Conservation (phyloP, 2,329 filamentous ascomycete genomes). For the Claviceps sp. region DNA sequence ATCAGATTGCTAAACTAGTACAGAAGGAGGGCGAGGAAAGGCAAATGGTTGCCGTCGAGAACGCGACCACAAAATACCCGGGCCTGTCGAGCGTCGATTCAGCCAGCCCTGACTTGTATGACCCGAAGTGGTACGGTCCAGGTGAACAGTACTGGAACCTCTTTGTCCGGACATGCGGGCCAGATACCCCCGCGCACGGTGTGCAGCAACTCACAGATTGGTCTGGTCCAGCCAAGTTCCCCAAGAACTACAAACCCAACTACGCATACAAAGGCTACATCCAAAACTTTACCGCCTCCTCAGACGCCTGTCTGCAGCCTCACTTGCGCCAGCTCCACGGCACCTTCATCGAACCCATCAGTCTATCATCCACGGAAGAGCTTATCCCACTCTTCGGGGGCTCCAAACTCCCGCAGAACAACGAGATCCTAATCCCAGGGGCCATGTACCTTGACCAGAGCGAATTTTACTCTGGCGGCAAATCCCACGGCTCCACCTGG, state of each 20-base stretch:
- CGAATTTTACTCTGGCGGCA: slow-evolving; percentile 43
- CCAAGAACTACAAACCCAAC: slow-evolving; percentile 19
- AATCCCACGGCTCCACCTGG: slow-evolving; percentile 43
- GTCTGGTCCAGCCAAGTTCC: slow-evolving; percentile 19
- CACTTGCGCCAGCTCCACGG: slow-evolving; percentile 38
- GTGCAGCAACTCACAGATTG: slow-evolving; percentile 27
- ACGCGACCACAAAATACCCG: slow-evolving; percentile 31
- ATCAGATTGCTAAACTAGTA: slow-evolving; percentile 39
- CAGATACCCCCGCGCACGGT: slow-evolving; percentile 21
- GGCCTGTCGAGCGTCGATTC: slow-evolving; percentile 24
- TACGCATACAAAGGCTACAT: slow-evolving; percentile 36
- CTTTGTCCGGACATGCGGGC: slow-evolving; percentile 41
- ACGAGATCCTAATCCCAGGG: slow-evolving; percentile 50
- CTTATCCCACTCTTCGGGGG: slow-evolving; percentile 49
- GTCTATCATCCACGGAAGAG: slow-evolving; percentile 36
- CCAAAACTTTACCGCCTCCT: slow-evolving; percentile 43
- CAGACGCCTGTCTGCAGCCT: slow-evolving; percentile 46
- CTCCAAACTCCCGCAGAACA: slow-evolving; percentile 49
- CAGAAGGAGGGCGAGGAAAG: slow-evolving; percentile 31
- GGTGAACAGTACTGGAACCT: slow-evolving; percentile 46
- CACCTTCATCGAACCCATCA: slow-evolving; percentile 41
- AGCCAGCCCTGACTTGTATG: slow-evolving; percentile 21
- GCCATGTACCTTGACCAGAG: slow-evolving; percentile 51
- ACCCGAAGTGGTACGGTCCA: slow-evolving; percentile 32
- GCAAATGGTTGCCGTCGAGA: slow-evolving; percentile 25